Conservation (phyloP, 2,329 filamentous ascomycete genomes). For the Coniella vitis region DNA sequence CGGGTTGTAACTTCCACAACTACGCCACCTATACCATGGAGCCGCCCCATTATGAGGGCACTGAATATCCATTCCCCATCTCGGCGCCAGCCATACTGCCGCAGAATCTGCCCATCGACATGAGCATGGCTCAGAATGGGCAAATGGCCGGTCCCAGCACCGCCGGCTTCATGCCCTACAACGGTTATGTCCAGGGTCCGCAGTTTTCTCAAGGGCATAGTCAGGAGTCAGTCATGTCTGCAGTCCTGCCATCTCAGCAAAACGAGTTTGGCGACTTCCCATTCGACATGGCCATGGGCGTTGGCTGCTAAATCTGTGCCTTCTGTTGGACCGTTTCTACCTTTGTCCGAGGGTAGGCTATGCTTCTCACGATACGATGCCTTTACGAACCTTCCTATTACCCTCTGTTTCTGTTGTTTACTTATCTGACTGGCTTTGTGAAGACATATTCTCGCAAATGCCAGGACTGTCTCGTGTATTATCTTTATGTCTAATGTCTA, state of each 20-base stretch:
- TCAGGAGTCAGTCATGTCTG: background rate
- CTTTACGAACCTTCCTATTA: too few relatives aligned
- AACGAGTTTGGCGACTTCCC: conserved; percentile 10
- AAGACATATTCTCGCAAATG: too few relatives aligned
- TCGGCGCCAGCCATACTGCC: conserved; percentile 11
- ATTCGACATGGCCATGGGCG: conserved; percentile 8
- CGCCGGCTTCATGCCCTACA: conserved; percentile 21
- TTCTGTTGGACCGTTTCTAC: background rate
- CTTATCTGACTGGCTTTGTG: too few relatives aligned
- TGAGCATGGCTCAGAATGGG: conserved; percentile 20
- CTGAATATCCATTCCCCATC: conserved; percentile 10
- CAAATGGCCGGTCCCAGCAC: conserved; percentile 20
- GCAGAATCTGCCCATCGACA: conserved; percentile 16
- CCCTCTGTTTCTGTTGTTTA: too few relatives aligned
- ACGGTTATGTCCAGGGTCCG: conserved; percentile 15
- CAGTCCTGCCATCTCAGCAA: background rate
- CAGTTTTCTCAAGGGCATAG: conserved; percentile 4
- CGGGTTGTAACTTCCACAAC: conserved; percentile 12
- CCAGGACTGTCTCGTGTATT: too few relatives aligned
- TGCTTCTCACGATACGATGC: too few relatives aligned
- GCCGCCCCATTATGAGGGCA: conserved; percentile 5
- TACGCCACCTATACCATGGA: conserved; percentile 6
- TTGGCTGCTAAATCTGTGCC: background rate
- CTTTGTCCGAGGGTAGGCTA: too few relatives aligned
- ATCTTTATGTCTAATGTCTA: too few relatives aligned